Evolutionary conservation across 257 asterid species (phyloP).

Genomic region (Galeopsis tetrahit): DNA sequence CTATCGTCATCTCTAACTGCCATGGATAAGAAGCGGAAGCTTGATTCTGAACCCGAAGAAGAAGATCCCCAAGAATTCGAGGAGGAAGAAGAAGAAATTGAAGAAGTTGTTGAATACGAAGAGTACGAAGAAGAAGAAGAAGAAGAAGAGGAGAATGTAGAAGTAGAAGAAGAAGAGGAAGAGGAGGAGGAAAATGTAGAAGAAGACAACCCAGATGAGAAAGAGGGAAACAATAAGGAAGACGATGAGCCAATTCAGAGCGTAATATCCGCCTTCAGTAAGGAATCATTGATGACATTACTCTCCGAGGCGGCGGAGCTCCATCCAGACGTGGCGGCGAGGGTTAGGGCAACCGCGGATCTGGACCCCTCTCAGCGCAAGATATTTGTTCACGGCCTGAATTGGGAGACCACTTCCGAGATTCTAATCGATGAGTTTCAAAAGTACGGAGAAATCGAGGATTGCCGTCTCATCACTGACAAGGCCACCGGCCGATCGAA

Average conservation of each 20-base stretch:
- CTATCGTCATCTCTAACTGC: no score
- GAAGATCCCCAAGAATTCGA: background rate
- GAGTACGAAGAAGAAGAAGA: background rate
- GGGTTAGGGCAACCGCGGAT: constrained; percentile 28
- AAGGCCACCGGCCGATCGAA: constrained; percentile 14
- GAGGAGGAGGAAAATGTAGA: background rate
- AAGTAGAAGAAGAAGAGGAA: background rate
- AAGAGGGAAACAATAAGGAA: background rate
- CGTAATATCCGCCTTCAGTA: constrained; percentile 16
- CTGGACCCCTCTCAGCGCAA: constrained; percentile 30
- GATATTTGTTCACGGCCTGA: constrained; percentile 32
- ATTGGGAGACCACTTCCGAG: constrained; percentile 22
- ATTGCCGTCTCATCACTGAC: constrained; percentile 24
- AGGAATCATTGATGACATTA: constrained; percentile 14
- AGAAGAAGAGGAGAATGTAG: background rate
- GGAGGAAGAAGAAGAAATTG: background rate
- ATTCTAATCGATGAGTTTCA: constrained; percentile 17
- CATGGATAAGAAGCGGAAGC: constrained; percentile 29
- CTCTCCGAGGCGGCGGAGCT: constrained; percentile 28
- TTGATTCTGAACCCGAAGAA: background rate
- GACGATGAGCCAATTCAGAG: constrained; percentile 18
- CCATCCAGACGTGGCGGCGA: constrained; percentile 34
- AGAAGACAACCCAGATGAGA: background rate
- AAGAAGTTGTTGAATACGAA: background rate
- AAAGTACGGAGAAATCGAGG: constrained; percentile 32